Evolutionary conservation across 225 moss, liverwort and hornwort species (phyloP), one percentile per base, ranked within the genome.

Genomic region (Marchantia polymorpha): DNA sequence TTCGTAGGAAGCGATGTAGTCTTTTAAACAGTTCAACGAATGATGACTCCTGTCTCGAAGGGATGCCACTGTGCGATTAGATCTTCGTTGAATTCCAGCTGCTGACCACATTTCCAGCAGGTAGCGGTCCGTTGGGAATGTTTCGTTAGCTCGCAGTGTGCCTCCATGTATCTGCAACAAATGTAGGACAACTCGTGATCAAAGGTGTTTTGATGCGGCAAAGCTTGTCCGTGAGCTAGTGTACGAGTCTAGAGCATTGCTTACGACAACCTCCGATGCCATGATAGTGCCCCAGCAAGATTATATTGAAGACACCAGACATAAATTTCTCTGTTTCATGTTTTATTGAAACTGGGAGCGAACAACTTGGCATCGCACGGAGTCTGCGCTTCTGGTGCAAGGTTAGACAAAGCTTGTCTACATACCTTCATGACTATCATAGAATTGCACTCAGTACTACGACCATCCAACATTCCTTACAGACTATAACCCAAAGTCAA

Each of bases 71-170:
- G 91, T 90, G 72, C 87, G 86, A 79, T 92, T 92, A 26, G 86
- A 86, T 78, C 92, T 87, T 71, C 90, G 68, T 67, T 79, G 77
- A 79, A 84, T 84, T 67, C 92, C 90, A 77, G 85, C 82, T 0
- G 89, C 83, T n/a, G 92, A 90, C 92, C 92, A 94, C 30, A 94
- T 85, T 81, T 94, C 92, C 25, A 94, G 87, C 76, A 94, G 51
- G 73, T 94, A 92, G 25, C 86, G 87, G 76, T 90, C 91, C 11
- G 68, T 27, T 17, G 94, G 94, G 63, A 94, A 94, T 52, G 75
- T 83, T 25, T 84, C 81, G 10, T 92, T 80, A 39, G 94, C 91
- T 79, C 92, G 81, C 55, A 94, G 86, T 47, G 91, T 92, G 72
- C 94, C 94, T 73, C 94, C 94, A 82, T 94, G 94, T 19, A 94